These are phyloP conservation scores for Annulohypoxylon maeteangense DNA, from an alignment of 495 filamentous ascomycete species.

Conservation along the genomic window DNA sequence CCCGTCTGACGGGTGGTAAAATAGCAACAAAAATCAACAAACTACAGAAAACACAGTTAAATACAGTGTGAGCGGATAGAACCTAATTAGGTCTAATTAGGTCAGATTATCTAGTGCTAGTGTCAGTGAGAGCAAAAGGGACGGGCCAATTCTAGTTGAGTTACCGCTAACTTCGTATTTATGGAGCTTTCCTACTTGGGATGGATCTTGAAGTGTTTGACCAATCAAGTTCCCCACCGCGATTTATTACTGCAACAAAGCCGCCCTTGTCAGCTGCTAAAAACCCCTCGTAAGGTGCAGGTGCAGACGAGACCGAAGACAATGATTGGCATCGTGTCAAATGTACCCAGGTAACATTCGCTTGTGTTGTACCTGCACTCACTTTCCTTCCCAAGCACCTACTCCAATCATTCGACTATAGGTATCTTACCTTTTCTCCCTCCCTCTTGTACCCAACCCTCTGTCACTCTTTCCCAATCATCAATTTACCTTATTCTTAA, in stretches of 20 bases:
- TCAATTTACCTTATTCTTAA: conserved; percentile 12
- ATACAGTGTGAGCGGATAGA: conserved; percentile 9
- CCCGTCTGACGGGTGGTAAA: not conserved
- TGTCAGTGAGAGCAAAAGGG: not conserved
- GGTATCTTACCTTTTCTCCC: conserved; percentile 18
- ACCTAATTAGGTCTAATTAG: conserved; percentile 16
- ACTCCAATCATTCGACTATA: conserved; percentile 31
- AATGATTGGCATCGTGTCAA: conserved; percentile 38
- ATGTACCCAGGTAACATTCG: conserved; percentile 27
- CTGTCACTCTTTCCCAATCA: conserved; percentile 35
- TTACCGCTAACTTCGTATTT: conserved; percentile 3
- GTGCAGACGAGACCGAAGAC: conserved; percentile 2
- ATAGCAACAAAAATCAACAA: not conserved
- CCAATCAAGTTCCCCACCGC: conserved; percentile 14
- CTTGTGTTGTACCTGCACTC: conserved; percentile 19
- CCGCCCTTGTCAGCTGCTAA: conserved; percentile 17
- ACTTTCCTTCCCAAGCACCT: conserved; percentile 19
- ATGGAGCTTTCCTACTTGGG: conserved; percentile 28
- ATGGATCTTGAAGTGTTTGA: conserved; percentile 5
- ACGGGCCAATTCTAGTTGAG: conserved; percentile 15
- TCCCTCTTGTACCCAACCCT: conserved; percentile 22
- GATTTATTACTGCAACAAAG: conserved; percentile 19
- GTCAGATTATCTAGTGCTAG: not conserved
- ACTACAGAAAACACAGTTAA: not conserved
- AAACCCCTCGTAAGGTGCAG: conserved; percentile 28